Evolutionary conservation across 2,329 filamentous ascomycete species (phyloP), one percentile per base, ranked within the genome.

Genomic region (Alternaria panax): DNA sequence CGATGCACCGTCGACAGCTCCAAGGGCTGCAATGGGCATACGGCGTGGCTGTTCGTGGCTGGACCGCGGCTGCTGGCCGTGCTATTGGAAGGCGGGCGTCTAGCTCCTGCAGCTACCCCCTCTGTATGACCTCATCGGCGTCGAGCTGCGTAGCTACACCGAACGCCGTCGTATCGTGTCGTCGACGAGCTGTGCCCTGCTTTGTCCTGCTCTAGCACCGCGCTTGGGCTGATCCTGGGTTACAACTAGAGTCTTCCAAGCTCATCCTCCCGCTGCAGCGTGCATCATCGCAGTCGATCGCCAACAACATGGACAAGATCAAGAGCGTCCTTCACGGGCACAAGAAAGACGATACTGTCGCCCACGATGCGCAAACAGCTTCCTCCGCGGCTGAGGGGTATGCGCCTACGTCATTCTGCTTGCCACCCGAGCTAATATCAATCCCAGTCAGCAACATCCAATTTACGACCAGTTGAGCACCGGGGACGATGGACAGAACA

Each of bases 221-320:
- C 59, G 47, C 62, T 62, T 64, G 55, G 54, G 22, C 48, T 62
- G 59, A 64, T 41, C 51, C 58, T 54, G 40, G 47, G 53, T 25
- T 50, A 28, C 52, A 51, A 42, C 56, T 48, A 45, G 47, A 53
- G 42, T 41, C 28, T 25, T 34, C 34, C 34, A 54, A 54, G 57
- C 51, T 43, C 45, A 47, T 53, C 52, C 36, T 56, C 34, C 43
- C 48, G 25, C 51, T 50, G 43, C 48, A 40, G 50, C 25, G 36
- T 46, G 28, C 52, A 59, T 62, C 56, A 54, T 51, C 58, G 52
- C 38, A 38, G 50, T 9, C 16, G 36, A 52, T 47, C 48, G 36
- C 30, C 38, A 53, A 20, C 65, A 62, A 40, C 57, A 82, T 82
- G 80, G 75, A 82, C 57, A 80, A 81, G 72, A 67, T 82, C 55